Evolutionary conservation across 106 monocot species (phyloP), one percentile per base, ranked within the genome.

Genomic region (Hemerocallis citrina): DNA sequence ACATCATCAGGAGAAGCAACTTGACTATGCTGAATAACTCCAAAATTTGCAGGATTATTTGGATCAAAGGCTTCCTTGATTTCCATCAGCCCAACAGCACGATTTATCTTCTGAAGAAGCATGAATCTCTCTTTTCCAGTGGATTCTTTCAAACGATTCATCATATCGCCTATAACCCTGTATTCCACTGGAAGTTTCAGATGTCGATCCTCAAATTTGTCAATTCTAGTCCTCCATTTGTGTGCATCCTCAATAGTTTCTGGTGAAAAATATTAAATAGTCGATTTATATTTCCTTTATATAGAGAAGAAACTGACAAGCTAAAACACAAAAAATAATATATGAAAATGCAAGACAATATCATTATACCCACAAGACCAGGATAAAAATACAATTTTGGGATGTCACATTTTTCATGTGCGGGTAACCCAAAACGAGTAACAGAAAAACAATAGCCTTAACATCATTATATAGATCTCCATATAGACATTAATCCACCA

Each of bases 101-200:
- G 73, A 41, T 98, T 98, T 59, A 98, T 76, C 68, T 98, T 98
- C 61, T 88, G 98, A 57, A 88, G 81, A 6, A 98, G 85, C 64
- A 98, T 67, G 59, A 98, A 98, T 66, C 85, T 81, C 17, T 98
- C 92, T 63, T 92, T 98, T 40, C 85, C 98, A 20, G 81, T 85
- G 29, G 92, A 60, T 62, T 80, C 75, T 64, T 98, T 92, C n/a
- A 98, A 62, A 19, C 71, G 88, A 47, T 92, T 88, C 91, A 98
- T 88, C 79, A 92, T 72, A 55, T 98, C 98, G 47, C 98, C 98
- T 37, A 98, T 92, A 21, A 98, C 98, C 65, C 91, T 81, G 64
- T 98, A 98, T 72, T 98, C 98, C 55, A 98, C 43, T 9, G 98
- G 98, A 20, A 98, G 66, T 59, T 76, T 98, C 34, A 92, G 49